These are phyloP conservation scores for Helianthus tuberosus DNA, from an alignment of 129 eudicot species.

Conservation along the genomic window DNA sequence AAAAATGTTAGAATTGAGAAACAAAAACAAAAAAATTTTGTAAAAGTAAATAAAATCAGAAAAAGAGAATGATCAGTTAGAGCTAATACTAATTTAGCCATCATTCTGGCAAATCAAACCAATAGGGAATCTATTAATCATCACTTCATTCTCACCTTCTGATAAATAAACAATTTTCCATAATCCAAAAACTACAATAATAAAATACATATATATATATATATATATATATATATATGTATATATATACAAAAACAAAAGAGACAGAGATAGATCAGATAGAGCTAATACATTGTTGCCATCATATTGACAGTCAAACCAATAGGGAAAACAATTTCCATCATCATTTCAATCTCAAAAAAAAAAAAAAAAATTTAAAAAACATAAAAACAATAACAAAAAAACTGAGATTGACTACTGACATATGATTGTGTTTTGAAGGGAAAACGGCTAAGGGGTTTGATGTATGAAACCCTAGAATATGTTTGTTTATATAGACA, in stretches of 20 bases:
- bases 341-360: slow-evolving; percentile 40
- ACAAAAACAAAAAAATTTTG: background rate
- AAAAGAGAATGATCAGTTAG: slow-evolving; percentile 47
- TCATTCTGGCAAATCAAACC: slow-evolving; percentile 47
- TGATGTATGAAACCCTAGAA: slow-evolving; percentile 9
- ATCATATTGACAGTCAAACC: slow-evolving; percentile 58
- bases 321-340: slow-evolving; percentile 48
- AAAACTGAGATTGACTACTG: background rate
- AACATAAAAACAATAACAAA: background rate
- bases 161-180: background rate
- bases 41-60: background rate
- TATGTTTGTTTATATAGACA: slow-evolving; percentile 13
- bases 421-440: no score
- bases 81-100: slow-evolving; percentile 37
- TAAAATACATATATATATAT: no score
- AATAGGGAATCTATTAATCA: slow-evolving; percentile 37
- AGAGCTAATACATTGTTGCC: slow-evolving; percentile 55
- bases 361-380: background rate
- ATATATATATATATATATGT: no score
- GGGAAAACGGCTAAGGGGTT: background rate
- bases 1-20: no score
- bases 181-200: background rate
- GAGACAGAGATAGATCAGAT: slow-evolving; percentile 32
- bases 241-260: no score
- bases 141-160: slow-evolving; percentile 18